Evolutionary conservation across 2,329 filamentous ascomycete species (phyloP), one percentile per base, ranked within the genome.

Genomic region (Aulographum hederae): DNA sequence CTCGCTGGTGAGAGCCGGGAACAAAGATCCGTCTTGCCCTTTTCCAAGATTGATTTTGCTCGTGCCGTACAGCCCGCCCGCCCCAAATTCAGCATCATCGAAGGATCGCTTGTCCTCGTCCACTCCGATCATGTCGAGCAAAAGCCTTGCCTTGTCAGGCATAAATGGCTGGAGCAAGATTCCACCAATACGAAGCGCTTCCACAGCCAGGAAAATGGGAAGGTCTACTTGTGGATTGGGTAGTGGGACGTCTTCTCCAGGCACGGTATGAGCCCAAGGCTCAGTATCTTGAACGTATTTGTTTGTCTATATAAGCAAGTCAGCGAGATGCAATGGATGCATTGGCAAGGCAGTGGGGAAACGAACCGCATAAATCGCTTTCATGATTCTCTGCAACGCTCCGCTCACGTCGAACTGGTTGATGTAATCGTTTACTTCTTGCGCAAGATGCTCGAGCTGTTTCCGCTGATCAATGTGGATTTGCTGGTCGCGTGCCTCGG

Each of bases 161-260:
- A 98, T 92, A 46, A 85, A 80, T 1, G 89, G 84, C 51, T 93
- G 85, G 28, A 98, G 58, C 29, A 95, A 60, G 42, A 98, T 93
- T 11, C 75, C 81, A 1, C 65, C 61, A 16, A 94, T 69, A 23
- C 89, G 76, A 29, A 94, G 50, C 4, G 77, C 68, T 54, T 98
- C 89, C 6, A 74, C 68, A 27, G 65, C 61, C 27, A 77, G 63
- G 50, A 70, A 94, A 18, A 98, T 61, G 23, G 67, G 64, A 41
- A 63, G 59, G 39, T 74, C 57, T 12, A 74, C 2, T 63, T 39
- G 23, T 14, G 45, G 26, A 19, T 43, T 37, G 48, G 52, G 20
- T 53, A 52, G 2, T 48, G 44, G 39, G 4, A 52, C 46, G 2
- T 46, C 41, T 13, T 11, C 12, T 13, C 13, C 20, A 10, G 6